These are phyloP conservation scores for Agmasoma carcini DNA, from an alignment of 371 early-diverging fungal genomes.

Conservation along the genomic window DNA sequence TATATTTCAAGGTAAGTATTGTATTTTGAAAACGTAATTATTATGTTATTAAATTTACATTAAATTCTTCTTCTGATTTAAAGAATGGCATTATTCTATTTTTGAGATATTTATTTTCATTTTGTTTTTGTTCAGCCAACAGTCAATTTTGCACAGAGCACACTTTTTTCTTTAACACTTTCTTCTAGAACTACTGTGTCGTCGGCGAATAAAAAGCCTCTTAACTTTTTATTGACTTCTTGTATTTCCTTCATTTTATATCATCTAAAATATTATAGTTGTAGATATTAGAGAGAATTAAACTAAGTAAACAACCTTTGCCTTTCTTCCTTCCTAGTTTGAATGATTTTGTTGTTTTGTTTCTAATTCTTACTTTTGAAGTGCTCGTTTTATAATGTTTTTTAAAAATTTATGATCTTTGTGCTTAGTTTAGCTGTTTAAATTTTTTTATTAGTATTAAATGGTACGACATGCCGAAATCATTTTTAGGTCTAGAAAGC, in stretches of 20 bases:
- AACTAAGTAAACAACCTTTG: conserved; percentile 21
- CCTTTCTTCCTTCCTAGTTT: conserved; percentile 1
- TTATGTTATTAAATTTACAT: too few relatives aligned
- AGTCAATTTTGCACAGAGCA: neutral
- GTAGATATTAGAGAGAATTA: conserved; percentile 17
- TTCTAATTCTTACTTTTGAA: conserved; percentile 4
- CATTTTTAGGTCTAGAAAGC: conserved; percentile 23
- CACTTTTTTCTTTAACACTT: neutral
- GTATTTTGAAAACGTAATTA: too few relatives aligned
- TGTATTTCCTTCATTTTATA: conserved; percentile 9
- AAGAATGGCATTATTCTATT: conserved; percentile 19
- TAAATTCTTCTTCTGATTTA: too few relatives aligned
- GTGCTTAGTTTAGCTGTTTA: conserved; percentile 1
- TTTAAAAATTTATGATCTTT: neutral
- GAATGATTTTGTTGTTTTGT: neutral
- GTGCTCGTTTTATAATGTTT: conserved; percentile 3
- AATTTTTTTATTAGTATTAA: conserved; percentile 1
- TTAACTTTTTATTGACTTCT: neutral
- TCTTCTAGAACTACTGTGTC: conserved; percentile 29
- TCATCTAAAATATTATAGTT: conserved; percentile 20
- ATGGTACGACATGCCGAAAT: conserved; percentile 28
- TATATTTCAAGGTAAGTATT: too few relatives aligned
- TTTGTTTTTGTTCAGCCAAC: conserved; percentile 5
- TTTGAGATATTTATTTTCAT: conserved; percentile 19
- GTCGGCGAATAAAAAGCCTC: conserved; percentile 24